Evolutionary conservation across 768 basidiomycete genomes (phyloP).

Genomic region (Trametes maxima): DNA sequence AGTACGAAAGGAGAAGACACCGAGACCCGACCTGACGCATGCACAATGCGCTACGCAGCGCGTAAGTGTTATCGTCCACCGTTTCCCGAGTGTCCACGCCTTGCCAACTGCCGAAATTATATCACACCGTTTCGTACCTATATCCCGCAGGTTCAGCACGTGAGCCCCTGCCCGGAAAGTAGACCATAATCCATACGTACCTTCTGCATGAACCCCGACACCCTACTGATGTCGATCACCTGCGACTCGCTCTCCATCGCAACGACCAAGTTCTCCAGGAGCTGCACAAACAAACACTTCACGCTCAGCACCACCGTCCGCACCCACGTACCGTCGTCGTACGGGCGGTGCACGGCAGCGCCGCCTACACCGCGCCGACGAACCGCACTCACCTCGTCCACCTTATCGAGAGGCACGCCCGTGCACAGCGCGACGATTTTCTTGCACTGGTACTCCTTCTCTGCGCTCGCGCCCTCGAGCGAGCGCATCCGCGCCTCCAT

Average conservation of each 20-base stretch:
- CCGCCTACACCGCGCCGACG: neutral
- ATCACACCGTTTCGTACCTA: conserved; percentile 68
- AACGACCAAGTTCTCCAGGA: conserved; percentile 81
- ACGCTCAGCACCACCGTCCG: conserved; percentile 2
- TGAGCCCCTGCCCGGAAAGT: neutral
- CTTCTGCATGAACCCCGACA: conserved; percentile 92
- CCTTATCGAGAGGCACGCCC: conserved; percentile 81
- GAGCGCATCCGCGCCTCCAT: conserved; percentile 68
- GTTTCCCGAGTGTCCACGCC: neutral
- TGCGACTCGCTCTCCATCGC: conserved; percentile 89
- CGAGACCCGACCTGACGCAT: neutral
- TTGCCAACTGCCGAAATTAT: conserved; percentile 25
- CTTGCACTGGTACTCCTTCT: conserved; percentile 90
- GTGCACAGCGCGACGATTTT: conserved; percentile 90
- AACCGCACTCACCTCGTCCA: conserved; percentile 75
- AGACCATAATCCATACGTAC: conserved; percentile 39
- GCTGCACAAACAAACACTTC: conserved; percentile 44
- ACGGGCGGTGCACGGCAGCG: neutral
- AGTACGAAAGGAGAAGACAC: neutral
- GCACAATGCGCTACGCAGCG: neutral
- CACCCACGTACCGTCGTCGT: neutral
- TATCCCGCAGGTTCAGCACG: neutral
- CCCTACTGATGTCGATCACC: conserved; percentile 79
- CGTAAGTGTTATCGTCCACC: neutral
- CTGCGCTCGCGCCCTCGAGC: conserved; percentile 78